phyloP scores from a whole-genome alignment of 1,139 yeast genomes.

The Suhomyces ambrosiae region DNA sequence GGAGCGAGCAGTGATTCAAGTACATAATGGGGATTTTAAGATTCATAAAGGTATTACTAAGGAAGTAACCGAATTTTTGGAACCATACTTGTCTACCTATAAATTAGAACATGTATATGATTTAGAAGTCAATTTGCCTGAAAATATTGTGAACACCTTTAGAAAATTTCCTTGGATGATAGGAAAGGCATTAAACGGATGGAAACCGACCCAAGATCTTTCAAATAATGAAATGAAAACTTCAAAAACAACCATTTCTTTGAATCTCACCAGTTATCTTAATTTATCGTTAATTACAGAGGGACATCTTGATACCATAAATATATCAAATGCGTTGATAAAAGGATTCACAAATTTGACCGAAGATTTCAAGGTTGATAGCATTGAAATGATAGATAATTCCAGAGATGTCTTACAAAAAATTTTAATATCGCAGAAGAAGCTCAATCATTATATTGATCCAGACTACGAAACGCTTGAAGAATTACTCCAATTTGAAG shows the following conservation, averaged over 20 bases:
- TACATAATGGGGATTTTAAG: constrained; percentile 12
- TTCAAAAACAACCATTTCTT: constrained; percentile 1
- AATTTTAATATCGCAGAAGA: constrained; percentile 5
- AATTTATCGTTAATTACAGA: constrained; percentile 3
- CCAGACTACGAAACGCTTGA: constrained; percentile 3
- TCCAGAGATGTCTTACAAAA: constrained; percentile 11
- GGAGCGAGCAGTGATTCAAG: constrained; percentile 13
- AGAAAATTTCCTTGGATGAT: constrained; percentile 14
- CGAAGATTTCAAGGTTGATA: neutral
- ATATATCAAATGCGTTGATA: constrained; percentile 1
- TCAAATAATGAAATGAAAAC: neutral
- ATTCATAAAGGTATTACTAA: constrained; percentile 7
- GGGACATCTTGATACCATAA: constrained; percentile 1
- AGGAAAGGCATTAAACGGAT: constrained; percentile 10
- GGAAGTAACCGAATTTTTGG: constrained; percentile 1
- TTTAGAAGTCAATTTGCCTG: constrained; percentile 11
- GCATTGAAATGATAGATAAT: constrained; percentile 5
- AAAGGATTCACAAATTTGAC: constrained; percentile 3
- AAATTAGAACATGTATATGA: constrained; percentile 13
- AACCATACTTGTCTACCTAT: constrained; percentile 4
- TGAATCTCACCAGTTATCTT: constrained; percentile 2
- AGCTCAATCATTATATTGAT: constrained; percentile 3
- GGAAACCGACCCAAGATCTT: constrained; percentile 3
- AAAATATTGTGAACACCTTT: constrained; percentile 2
- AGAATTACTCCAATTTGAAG: neutral